Evolutionary conservation across 2,329 filamentous ascomycete genomes (phyloP), one percentile per base, ranked within the genome.

Genomic region (Calcarisporium arbuscula): DNA sequence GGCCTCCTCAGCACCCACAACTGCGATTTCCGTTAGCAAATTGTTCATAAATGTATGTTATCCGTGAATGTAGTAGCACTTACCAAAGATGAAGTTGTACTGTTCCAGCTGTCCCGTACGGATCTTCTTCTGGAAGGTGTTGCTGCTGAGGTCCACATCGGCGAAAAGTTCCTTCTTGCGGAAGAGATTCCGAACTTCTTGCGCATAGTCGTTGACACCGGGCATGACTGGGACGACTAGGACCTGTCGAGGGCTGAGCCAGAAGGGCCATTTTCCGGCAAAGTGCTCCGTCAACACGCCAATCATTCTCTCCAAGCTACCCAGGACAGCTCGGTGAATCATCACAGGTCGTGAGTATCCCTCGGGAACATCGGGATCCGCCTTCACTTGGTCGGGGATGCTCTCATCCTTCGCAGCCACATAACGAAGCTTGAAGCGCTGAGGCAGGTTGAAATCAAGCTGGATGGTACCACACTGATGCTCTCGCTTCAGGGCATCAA

Each of bases 121-220:
- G 47, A 92, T 87, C 77, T 92, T 92, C 75, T 92, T 90, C 59
- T 87, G 81, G 64, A 92, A 77, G 6, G 85, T 92, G 63, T 90
- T 87, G 50, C 82, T 78, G 47, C 74, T 53, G 35, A 63, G 42
- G 36, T 65, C 62, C 26, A 77, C 76, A 51, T 82, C 58, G 38
- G 77, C 79, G 60, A 79, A 83, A 59, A 90, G 75, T 31, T 70
- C 70, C 57, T 80, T 70, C 40, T 72, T 68, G 52, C 80, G 76
- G 64, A 89, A 81, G 42, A 80, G 66, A 40, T 62, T 59, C 51
- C 83, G 77, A 6, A 90, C 77, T 59, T 90, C 83, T 53, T 80
- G 68, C 43, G 84, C 84, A 57, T 92, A 88, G 53, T 80, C 78
- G 50, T 81, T 80, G 62, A 84, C 84, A 41, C 87, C 83, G 8